phyloP scores from a whole-genome alignment of 1,284 basidiomycete genomes.

The Ceratobasidium sp. region DNA sequence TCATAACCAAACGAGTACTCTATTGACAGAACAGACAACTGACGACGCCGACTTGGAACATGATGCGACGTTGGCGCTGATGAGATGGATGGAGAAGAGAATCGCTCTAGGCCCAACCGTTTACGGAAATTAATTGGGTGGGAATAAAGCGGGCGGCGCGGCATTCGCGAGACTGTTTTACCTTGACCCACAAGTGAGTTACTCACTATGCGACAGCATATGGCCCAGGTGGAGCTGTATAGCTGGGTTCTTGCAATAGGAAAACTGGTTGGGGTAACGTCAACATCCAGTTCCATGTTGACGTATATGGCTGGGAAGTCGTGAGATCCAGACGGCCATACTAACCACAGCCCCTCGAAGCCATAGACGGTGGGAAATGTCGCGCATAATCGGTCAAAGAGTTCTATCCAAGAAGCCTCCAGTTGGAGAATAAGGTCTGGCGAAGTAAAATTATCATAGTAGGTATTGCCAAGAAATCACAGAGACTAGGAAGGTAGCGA shows the following conservation, averaged over 20 bases:
- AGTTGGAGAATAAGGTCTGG: not conserved
- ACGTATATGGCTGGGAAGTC: not conserved
- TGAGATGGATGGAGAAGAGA: not conserved
- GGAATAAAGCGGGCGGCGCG: not conserved
- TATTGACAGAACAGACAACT: no score
- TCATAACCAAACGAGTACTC: no score
- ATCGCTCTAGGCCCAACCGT: not conserved
- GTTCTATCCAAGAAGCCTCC: slow-evolving; percentile 9
- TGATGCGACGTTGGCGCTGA: slow-evolving; percentile 1
- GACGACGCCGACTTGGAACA: not conserved
- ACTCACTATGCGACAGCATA: not conserved
- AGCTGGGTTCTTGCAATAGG: not conserved
- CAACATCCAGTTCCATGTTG: no score
- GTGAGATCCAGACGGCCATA: not conserved
- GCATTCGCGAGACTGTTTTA: not conserved
- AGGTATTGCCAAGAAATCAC: not conserved
- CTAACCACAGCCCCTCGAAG: not conserved
- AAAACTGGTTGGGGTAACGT: not conserved
- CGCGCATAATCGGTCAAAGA: not conserved
- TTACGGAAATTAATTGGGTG: not conserved
- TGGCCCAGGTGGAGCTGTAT: not conserved
- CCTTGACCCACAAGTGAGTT: not conserved
- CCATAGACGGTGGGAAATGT: not conserved
- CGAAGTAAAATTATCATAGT: slow-evolving; percentile 5
- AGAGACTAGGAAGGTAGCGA: not conserved